Evolutionary conservation across 176 grass and related monocot species (phyloP), one percentile per base, ranked within the genome.

Genomic region (Juncus effusus): DNA sequence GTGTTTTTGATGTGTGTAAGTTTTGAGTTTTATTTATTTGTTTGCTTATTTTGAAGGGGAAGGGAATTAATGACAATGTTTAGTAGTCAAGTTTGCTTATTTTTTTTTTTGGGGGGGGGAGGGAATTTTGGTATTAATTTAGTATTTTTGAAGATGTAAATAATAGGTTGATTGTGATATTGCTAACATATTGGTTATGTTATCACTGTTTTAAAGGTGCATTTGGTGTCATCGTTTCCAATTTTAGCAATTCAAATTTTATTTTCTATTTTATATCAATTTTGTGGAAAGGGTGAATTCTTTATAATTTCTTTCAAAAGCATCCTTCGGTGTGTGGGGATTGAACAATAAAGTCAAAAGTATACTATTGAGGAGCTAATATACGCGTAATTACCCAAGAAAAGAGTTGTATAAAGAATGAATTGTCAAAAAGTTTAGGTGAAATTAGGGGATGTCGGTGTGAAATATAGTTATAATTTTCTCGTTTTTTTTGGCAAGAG

Each of bases 291-390:
- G 14, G 35, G 52, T 57, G 6, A 44, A 70, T 28, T 15, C 51
- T 44, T 56, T 70, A 8, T 7, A 70, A 39, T 13, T 57, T 12
- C 12, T 37, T 68, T 3, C 53, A 5, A n/a, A 54, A 13, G 52
- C 38, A 37, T 69, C 5, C 1, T 9, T 28, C 38, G 19, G 53
- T 13, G 16, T 38, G 5, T 49, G 54, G 14, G 9, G 51, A 59
- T 59, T 56, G 7, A 70, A 59, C 42, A 36, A 59, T 47, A 72
- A 72, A 59, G 68, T 72, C 68, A 72, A 71, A 59, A 1, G 19
- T 4, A 28, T 28, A 28, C 19, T 28, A 28, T 45, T 11, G 44
- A 51, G 68, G 44, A 38, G 7, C 3, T 58, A 72, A 36, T 28
- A 28, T 28, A 72, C 54, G 68, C 53, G 39, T 72, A 45, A 59